phyloP scores from a whole-genome alignment of 2,329 filamentous ascomycete species.

The Fusarium guadeloupense region DNA sequence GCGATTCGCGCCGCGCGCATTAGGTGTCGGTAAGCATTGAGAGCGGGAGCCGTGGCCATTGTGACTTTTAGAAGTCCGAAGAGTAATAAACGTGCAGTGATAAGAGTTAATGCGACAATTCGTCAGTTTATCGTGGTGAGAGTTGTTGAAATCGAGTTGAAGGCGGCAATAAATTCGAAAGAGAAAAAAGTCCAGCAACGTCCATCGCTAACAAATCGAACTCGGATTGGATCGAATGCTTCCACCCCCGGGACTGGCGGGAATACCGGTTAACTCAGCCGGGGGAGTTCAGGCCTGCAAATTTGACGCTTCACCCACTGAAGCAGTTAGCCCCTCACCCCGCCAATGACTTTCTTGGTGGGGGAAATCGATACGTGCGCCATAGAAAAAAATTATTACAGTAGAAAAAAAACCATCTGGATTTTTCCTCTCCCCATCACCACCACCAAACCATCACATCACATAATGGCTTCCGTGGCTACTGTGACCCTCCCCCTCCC shows the following conservation, averaged over 20 bases:
- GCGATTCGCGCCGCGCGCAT: slow-evolving; percentile 83
- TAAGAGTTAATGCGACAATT: background rate
- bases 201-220: no score
- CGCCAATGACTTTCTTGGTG: slow-evolving; percentile 39
- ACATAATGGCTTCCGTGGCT: slow-evolving; percentile 70
- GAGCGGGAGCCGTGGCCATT: slow-evolving; percentile 62
- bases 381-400: slow-evolving; percentile 28
- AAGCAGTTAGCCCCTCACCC: slow-evolving; percentile 28
- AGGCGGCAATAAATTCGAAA: slow-evolving; percentile 11
- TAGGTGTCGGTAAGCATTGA: slow-evolving; percentile 81
- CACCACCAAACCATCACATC: slow-evolving; percentile 36
- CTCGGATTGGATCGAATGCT: background rate
- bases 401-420: slow-evolving; percentile 25
- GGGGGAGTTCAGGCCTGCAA: background rate
- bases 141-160: background rate
- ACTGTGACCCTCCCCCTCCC: slow-evolving; percentile 75
- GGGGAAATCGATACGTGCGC: slow-evolving; percentile 31
- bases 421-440: slow-evolving; percentile 25
- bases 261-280: background rate
- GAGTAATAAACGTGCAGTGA: background rate
- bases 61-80: background rate
- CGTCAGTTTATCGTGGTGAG: background rate
- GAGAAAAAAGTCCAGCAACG: slow-evolving; percentile 21
- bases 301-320: slow-evolving; percentile 5
- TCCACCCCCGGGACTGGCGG: background rate